phyloP scores from a whole-genome alignment of 768 basidiomycete genomes.

The Leccinum fibrillosum region DNA sequence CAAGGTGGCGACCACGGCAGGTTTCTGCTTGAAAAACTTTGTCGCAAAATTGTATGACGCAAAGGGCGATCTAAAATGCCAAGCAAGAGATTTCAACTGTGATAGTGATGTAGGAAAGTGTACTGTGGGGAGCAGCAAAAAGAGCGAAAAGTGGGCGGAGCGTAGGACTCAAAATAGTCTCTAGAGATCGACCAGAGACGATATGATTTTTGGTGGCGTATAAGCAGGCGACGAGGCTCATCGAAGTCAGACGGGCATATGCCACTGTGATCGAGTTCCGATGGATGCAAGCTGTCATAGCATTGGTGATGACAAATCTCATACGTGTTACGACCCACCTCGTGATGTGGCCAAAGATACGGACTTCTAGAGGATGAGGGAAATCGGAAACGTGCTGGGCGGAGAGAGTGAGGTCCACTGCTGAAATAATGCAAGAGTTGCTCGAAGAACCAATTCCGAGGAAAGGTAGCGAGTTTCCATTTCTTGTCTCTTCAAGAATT shows the following conservation, averaged over 20 bases:
- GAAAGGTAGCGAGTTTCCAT: too few relatives aligned
- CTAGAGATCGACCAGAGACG: slow-evolving; percentile 34
- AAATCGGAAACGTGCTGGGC: too few relatives aligned
- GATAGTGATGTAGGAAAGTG: slow-evolving; percentile 40
- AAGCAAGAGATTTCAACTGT: slow-evolving; percentile 48
- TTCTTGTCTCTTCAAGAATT: too few relatives aligned
- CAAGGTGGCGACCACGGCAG: slow-evolving; percentile 46
- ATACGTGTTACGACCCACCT: too few relatives aligned
- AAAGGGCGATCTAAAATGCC: slow-evolving; percentile 50
- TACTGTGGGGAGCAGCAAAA: slow-evolving; percentile 41
- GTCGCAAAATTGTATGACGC: slow-evolving; percentile 34
- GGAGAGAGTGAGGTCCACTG: too few relatives aligned
- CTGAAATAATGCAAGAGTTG: too few relatives aligned
- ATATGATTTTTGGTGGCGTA: slow-evolving; percentile 43
- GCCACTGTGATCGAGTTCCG: neutral
- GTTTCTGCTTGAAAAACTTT: slow-evolving; percentile 11
- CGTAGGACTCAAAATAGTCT: slow-evolving; percentile 34
- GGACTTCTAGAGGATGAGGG: too few relatives aligned
- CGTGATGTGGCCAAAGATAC: too few relatives aligned
- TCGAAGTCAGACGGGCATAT: neutral
- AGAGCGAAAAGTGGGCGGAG: slow-evolving; percentile 22
- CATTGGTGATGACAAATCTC: too few relatives aligned
- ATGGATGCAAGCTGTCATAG: too few relatives aligned
- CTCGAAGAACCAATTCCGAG: too few relatives aligned
- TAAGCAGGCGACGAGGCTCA: slow-evolving; percentile 38